Conservation (phyloP, 345 rosid species). For the Kandelia obovata region DNA sequence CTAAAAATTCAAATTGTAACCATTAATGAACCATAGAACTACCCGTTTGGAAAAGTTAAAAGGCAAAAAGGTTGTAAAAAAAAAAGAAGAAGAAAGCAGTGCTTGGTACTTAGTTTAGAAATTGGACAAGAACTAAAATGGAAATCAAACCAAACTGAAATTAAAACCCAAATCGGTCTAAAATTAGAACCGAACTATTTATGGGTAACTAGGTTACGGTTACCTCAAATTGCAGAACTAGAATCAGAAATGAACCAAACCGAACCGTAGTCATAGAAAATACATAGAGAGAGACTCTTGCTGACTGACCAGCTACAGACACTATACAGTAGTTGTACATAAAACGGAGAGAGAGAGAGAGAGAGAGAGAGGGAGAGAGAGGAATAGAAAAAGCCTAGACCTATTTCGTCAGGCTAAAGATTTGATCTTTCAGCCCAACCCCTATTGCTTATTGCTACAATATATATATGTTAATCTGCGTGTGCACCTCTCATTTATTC, state of each 20-base stretch:
- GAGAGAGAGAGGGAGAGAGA: neutral
- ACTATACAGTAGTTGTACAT: neutral
- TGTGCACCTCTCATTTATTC: neutral
- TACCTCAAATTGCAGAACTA: too few relatives aligned
- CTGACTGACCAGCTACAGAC: slow-evolving; percentile 7
- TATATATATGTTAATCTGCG: neutral
- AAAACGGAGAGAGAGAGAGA: neutral
- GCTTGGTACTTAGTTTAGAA: too few relatives aligned
- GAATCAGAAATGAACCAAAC: neutral
- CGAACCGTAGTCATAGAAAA: neutral
- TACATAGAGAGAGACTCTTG: neutral
- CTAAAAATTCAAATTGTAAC: too few relatives aligned
- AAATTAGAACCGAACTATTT: too few relatives aligned
- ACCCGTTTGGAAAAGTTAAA: too few relatives aligned
- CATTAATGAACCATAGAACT: too few relatives aligned
- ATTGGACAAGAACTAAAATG: too few relatives aligned
- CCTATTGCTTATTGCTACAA: neutral
- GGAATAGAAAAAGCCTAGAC: neutral
- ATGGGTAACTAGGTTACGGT: too few relatives aligned
- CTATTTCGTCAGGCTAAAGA: slow-evolving; percentile 21
- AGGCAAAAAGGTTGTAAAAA: too few relatives aligned
- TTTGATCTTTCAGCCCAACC: neutral
- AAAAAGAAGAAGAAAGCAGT: too few relatives aligned
- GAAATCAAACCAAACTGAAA: too few relatives aligned
- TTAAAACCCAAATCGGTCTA: too few relatives aligned